phyloP scores from a whole-genome alignment of 2,329 filamentous ascomycete genomes.

The Coniochaeta sp. region DNA sequence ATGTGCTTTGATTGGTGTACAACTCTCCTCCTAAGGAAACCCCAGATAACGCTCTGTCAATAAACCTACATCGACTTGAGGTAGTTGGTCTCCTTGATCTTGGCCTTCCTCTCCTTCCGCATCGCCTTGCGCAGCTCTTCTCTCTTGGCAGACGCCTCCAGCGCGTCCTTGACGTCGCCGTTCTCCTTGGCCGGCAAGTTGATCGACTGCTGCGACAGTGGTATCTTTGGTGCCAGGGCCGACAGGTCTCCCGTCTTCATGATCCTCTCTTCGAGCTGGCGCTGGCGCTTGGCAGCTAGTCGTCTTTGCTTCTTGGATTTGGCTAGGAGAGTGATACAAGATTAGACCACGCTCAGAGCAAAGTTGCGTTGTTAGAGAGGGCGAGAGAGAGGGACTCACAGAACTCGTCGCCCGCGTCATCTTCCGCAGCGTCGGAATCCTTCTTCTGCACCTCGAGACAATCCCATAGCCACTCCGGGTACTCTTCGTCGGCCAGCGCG shows the following conservation, averaged over 20 bases:
- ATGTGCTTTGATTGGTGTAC: conserved; percentile 1
- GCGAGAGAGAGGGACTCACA: conserved; percentile 50
- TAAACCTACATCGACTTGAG: conserved; percentile 63
- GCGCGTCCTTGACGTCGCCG: conserved; percentile 34
- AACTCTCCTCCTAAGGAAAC: neutral
- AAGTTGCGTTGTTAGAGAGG: neutral
- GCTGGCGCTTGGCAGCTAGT: conserved; percentile 58
- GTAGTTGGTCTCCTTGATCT: conserved; percentile 82
- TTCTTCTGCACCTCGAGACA: conserved; percentile 58
- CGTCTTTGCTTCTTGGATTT: conserved; percentile 80
- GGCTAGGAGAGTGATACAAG: conserved; percentile 34
- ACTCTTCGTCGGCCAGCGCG: conserved; percentile 65
- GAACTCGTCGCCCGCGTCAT: conserved; percentile 63
- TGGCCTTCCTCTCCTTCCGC: conserved; percentile 65
- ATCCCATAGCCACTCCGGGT: conserved; percentile 74
- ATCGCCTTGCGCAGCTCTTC: conserved; percentile 61
- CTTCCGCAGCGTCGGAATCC: conserved; percentile 37
- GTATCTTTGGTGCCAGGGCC: conserved; percentile 59
- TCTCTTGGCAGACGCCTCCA: conserved; percentile 42
- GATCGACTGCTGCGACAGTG: conserved; percentile 68
- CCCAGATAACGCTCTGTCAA: neutral
- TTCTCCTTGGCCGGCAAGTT: conserved; percentile 54
- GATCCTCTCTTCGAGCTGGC: conserved; percentile 48
- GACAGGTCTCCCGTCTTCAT: conserved; percentile 59
- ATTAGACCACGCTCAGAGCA: neutral